Evolutionary conservation across 805 yeast genomes (phyloP), one percentile per base, ranked within the genome.

Genomic region (Kodamaea neixiangensis): DNA sequence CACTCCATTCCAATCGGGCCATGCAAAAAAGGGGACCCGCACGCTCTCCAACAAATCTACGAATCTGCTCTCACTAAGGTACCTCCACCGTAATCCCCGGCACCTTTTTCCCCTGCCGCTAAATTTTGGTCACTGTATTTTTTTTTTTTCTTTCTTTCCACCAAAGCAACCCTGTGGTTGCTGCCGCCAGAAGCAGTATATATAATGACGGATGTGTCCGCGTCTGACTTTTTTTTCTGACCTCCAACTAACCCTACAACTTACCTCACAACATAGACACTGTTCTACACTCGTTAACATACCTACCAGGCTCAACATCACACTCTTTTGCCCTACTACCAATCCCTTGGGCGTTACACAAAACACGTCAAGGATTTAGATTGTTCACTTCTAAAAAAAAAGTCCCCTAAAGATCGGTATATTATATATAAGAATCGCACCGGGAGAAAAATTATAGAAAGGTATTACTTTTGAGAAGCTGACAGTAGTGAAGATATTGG

Each of bases 331-430:
- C n/a, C 41, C 41, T 15, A 19, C n/a, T 17, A 15, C 41, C 11
- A 19, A 9, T 25, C 31, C 5, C 13, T 9, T 25, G 11, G 31
- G 31, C 31, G 22, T 37, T 37, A 37, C 41, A 37, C 41, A 37
- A 37, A 37, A 37, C 41, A 37, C 41, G 41, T 37, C 41, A 17
- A 25, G 31, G 7, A 14, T 37, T 37, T 37, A 37, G 41, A 37
- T 37, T 37, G 41, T 37, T 17, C 41, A 37, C 21, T 37, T 15
- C 41, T 37, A 37, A 37, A 37, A 37, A 37, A 37, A 37, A 37
- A 17, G 22, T 6, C 31, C 31, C 31, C 31, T n/a, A n/a, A n/a
- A n/a, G n/a, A n/a, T n/a, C n/a, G 11, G 31, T 25, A 25, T 25
- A 25, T 9, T 25, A 25, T 25, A 25, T 9, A 25, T 25, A 25